These are phyloP conservation scores for Alternaria consortialis DNA, from an alignment of 2,329 filamentous ascomycete genomes.

Conservation along the genomic window DNA sequence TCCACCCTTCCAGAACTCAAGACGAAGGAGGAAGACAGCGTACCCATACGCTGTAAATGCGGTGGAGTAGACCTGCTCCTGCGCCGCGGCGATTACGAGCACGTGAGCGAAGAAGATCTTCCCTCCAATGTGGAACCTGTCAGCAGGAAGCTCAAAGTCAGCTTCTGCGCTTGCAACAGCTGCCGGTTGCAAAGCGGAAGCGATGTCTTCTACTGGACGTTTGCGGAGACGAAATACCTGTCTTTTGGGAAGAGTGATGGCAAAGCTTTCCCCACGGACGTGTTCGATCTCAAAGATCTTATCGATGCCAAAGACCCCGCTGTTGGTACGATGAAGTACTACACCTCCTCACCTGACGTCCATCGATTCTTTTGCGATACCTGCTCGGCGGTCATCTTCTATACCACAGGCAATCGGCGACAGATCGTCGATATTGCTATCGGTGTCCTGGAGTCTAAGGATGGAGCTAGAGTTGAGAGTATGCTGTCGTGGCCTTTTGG, in stretches of 20 bases:
- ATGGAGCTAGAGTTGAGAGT: constrained; percentile 59
- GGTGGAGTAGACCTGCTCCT: constrained; percentile 57
- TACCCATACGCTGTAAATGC: constrained; percentile 59
- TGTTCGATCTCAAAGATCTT: constrained; percentile 47
- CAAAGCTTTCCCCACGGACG: constrained; percentile 42
- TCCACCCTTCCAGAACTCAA: constrained; percentile 15
- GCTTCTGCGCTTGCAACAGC: constrained; percentile 59
- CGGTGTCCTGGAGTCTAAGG: constrained; percentile 56
- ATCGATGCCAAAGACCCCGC: constrained; percentile 49
- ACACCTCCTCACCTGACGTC: constrained; percentile 56
- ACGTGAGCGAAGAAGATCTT: constrained; percentile 40
- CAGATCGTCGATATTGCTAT: constrained; percentile 57
- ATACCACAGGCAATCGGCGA: constrained; percentile 51
- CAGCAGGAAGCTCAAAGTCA: constrained; percentile 53
- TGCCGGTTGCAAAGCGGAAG: constrained; percentile 56
- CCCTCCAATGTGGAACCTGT: constrained; percentile 57
- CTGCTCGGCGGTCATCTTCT: constrained; percentile 61
- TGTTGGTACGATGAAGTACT: constrained; percentile 57
- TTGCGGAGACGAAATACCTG: constrained; percentile 53
- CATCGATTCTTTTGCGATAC: constrained; percentile 60
- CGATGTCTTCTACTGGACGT: constrained; percentile 60
- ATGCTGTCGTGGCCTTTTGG: constrained; percentile 56
- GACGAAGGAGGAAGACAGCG: constrained; percentile 26
- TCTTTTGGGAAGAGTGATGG: constrained; percentile 31
- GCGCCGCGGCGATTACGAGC: constrained; percentile 43